These are phyloP conservation scores for Apiotrichum sp. DNA, from an alignment of 1,284 basidiomycete genomes.

Conservation along the genomic window DNA sequence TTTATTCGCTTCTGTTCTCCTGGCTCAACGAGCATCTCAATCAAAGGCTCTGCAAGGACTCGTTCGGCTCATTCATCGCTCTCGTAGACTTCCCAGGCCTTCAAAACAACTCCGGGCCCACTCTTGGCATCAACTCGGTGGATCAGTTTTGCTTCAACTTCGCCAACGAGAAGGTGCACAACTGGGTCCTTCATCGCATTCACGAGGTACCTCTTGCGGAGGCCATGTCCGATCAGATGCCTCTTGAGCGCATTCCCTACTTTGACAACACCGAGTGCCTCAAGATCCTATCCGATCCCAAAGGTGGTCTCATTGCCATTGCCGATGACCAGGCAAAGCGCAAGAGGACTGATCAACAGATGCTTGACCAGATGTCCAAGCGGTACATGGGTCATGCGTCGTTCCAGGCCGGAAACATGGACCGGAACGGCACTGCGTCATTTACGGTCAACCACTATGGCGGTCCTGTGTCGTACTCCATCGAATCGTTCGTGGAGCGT, in stretches of 20 bases:
- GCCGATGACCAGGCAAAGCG: constrained; percentile 92
- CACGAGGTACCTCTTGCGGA: constrained; percentile 68
- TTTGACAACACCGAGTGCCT: constrained; percentile 90
- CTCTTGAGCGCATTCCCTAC: constrained; percentile 57
- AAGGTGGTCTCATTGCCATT: constrained; percentile 89
- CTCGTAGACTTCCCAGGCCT: constrained; percentile 92
- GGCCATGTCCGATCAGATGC: constrained; percentile 79
- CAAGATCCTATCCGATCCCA: constrained; percentile 75
- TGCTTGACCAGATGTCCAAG: constrained; percentile 91
- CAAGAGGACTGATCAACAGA: constrained; percentile 87
- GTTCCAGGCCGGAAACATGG: constrained; percentile 71
- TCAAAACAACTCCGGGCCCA: constrained; percentile 66
- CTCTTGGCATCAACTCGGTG: constrained; percentile 73
- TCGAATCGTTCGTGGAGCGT: constrained; percentile 79
- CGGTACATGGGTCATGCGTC: constrained; percentile 88
- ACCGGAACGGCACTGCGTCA: constrained; percentile 72
- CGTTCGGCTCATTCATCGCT: constrained; percentile 88
- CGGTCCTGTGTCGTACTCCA: constrained; percentile 83
- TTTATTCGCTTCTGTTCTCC: constrained; percentile 90
- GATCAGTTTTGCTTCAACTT: constrained; percentile 97
- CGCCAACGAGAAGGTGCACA: constrained; percentile 83
- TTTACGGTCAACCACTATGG: constrained; percentile 92
- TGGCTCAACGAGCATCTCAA: constrained; percentile 98
- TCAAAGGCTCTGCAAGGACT: constrained; percentile 82
- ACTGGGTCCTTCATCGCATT: constrained; percentile 71